Evolutionary conservation across 2,329 filamentous ascomycete species (phyloP), one percentile per base, ranked within the genome.

Genomic region (Nemania sp.): DNA sequence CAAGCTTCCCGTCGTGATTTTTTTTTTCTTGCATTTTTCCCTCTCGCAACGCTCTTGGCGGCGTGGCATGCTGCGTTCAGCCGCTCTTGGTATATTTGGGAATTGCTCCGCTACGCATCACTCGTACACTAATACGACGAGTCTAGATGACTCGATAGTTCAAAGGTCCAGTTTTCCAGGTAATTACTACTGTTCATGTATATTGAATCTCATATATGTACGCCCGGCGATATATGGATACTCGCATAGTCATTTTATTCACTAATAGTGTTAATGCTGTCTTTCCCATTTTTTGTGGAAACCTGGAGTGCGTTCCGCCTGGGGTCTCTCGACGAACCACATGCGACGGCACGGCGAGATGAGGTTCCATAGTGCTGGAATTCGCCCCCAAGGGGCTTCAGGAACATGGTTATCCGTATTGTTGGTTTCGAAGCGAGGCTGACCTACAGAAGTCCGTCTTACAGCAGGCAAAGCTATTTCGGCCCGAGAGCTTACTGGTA

Each of bases 401-500:
- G 66, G n/a, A 27, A 52, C 66, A 51, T 63, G 65, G 41, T 27
- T 59, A 47, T 54, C 26, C 35, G 53, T 38, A 38, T n/a, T 51
- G 41, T 49, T 63, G 18, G 32, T 29, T 49, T 18, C 27, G 54
- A 59, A 54, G 54, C 26, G 27, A 64, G 41, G 22, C 15, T 41
- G 20, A 13, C 24, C 43, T 54, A 26, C 62, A 61, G 29, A 51
- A 56, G 41, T 66, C 27, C 13, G 27, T 24, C 58, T 41, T 51
- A 60, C 43, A 49, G 29, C 13, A 20, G 43, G 45, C 27, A 13
- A 52, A 24, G 35, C 43, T 59, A 53, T 60, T 51, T 67, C 64
- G 67, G 67, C 38, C 68, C 61, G 68, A 65, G 45, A 54, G n/a
- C 45, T 47, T 61, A 35, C 59, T 67, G 13, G n/a, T 47, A 62